Conservation (phyloP, 176 grass and related monocot species). For the Cymbopogon citratus region DNA sequence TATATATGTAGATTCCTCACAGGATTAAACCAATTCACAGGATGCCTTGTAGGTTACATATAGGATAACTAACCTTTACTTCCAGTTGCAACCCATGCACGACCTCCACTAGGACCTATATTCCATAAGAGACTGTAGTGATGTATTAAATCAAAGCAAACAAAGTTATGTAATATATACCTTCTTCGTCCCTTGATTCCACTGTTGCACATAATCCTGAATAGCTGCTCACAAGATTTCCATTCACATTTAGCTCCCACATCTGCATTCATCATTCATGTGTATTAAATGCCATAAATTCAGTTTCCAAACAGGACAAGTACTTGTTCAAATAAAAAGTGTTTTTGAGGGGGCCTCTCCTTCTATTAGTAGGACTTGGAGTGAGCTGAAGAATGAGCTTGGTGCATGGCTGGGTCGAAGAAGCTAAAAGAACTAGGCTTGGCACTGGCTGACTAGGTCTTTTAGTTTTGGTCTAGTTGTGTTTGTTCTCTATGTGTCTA, state of each 20-base stretch:
- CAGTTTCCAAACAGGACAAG: neutral
- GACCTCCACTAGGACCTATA: conserved; percentile 34
- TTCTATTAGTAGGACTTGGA: too few relatives aligned
- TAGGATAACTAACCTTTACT: conserved; percentile 55
- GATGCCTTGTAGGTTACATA: neutral
- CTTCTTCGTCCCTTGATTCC: conserved; percentile 31
- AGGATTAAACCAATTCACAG: neutral
- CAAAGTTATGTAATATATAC: conserved; percentile 17
- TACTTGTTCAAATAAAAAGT: neutral
- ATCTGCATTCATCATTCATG: conserved; percentile 49
- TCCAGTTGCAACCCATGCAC: conserved; percentile 78
- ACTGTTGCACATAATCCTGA: conserved; percentile 71
- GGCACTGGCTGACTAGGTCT: too few relatives aligned
- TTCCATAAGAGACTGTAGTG: conserved; percentile 33
- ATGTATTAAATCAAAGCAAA: conserved; percentile 16
- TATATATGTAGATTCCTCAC: neutral
- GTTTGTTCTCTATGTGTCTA: too few relatives aligned
- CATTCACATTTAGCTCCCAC: conserved; percentile 79
- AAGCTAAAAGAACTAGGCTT: too few relatives aligned
- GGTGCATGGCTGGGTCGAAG: too few relatives aligned
- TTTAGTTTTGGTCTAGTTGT: too few relatives aligned
- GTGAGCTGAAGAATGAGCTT: too few relatives aligned
- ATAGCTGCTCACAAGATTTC: conserved; percentile 83
- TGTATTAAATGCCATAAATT: conserved; percentile 5
- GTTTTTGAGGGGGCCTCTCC: too few relatives aligned